phyloP scores from a whole-genome alignment of 2,329 filamentous ascomycete genomes.

The Aspergillus tamarii region DNA sequence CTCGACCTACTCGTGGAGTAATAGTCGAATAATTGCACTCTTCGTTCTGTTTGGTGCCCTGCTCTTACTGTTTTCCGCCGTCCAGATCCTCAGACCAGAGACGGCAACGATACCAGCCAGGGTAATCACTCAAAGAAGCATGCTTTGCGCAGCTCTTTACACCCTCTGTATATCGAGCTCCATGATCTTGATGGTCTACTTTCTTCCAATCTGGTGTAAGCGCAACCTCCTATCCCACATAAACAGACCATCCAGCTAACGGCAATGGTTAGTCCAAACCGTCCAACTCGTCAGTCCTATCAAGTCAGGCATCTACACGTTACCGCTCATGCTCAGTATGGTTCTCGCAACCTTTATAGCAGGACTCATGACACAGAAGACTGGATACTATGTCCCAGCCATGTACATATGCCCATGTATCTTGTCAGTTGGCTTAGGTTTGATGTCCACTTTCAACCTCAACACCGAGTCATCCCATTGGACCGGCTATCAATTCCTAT shows the following conservation, averaged over 20 bases:
- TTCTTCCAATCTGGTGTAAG: constrained; percentile 5
- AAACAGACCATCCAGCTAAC: not conserved
- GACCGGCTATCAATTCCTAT: constrained; percentile 2
- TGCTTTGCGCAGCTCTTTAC: not conserved
- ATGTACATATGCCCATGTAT: not conserved
- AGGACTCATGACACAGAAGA: not conserved
- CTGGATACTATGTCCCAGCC: not conserved
- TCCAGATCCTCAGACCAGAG: not conserved
- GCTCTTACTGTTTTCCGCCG: not conserved
- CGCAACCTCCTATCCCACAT: not conserved
- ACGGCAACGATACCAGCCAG: not conserved
- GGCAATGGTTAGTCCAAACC: not conserved
- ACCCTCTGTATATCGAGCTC: not conserved
- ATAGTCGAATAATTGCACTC: not conserved
- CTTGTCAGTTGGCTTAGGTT: not conserved
- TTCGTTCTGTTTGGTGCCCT: not conserved
- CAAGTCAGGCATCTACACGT: not conserved
- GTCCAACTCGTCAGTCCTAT: not conserved
- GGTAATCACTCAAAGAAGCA: not conserved
- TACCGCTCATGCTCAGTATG: not conserved
- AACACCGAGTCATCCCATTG: not conserved
- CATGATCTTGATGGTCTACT: constrained; percentile 2
- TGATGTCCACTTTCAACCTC: not conserved
- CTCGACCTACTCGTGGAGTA: not conserved
- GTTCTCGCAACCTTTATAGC: not conserved